These are phyloP conservation scores for Ceratocystis eucalypticola DNA, from an alignment of 2,329 filamentous ascomycete genomes.

Conservation along the genomic window DNA sequence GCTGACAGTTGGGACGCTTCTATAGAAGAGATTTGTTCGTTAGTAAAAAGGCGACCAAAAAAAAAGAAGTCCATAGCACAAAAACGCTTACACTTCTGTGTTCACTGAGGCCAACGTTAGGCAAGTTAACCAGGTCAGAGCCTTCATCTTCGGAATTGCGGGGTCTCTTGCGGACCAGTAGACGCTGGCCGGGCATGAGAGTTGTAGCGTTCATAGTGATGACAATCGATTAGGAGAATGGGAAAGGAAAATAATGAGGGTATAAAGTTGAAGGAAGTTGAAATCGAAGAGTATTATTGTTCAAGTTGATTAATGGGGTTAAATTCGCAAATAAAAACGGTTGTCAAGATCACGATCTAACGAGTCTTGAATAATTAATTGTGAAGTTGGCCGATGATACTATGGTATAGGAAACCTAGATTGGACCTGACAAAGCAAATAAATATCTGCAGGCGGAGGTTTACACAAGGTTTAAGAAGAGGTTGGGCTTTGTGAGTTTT, in stretches of 20 bases:
- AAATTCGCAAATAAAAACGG: not conserved
- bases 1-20: constrained; percentile 19
- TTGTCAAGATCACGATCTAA: constrained; percentile 6
- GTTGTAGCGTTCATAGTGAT: constrained; percentile 10
- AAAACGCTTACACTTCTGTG: constrained; percentile 19
- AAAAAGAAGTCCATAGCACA: not conserved
- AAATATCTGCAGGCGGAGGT: constrained; percentile 7
- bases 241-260: not conserved
- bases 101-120: constrained; percentile 14
- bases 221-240: not conserved
- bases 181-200: constrained; percentile 13
- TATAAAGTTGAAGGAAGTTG: not conserved
- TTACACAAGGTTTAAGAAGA: not conserved
- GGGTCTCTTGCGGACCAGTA: constrained; percentile 18
- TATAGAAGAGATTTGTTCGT: not conserved
- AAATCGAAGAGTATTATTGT: not conserved
- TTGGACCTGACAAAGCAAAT: not conserved
- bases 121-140: constrained; percentile 2
- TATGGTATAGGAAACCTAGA: not conserved
- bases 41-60: not conserved
- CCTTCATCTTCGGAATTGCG: constrained; percentile 17
- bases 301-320: not conserved
- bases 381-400: not conserved
- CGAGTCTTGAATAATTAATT: constrained; percentile 1
- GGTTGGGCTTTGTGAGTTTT: constrained; percentile 1